Evolutionary conservation across 2,329 filamentous ascomycete species (phyloP).

Genomic region (Colletotrichum somersetense): DNA sequence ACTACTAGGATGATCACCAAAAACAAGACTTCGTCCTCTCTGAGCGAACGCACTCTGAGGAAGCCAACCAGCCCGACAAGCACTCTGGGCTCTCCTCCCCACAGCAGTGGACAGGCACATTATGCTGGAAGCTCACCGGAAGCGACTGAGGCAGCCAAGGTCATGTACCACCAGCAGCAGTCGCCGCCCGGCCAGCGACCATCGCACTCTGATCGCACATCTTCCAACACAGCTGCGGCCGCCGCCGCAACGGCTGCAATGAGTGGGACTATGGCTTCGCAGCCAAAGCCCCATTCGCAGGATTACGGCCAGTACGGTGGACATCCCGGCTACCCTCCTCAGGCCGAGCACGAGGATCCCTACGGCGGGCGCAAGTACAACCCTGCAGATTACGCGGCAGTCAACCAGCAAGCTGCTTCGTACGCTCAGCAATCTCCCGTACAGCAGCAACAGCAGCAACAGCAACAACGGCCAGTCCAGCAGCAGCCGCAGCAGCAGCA

Average conservation of each 20-base stretch:
- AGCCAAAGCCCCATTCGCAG: conserved; percentile 46
- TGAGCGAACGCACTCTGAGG: conserved; percentile 77
- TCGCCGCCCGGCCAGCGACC: conserved; percentile 61
- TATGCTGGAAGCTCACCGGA: conserved; percentile 55
- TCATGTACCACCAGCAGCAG: conserved; percentile 68
- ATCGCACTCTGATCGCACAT: conserved; percentile 65
- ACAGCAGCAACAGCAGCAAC: conserved; percentile 53
- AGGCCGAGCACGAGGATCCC: conserved; percentile 44
- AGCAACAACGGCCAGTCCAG: conserved; percentile 51
- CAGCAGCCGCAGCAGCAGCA: conserved; percentile 46
- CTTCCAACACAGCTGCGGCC: conserved; percentile 65
- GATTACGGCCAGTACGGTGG: conserved; percentile 53
- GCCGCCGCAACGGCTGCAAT: conserved; percentile 70
- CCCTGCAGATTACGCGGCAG: conserved; percentile 79
- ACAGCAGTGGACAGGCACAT: conserved; percentile 41
- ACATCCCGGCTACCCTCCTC: conserved; percentile 45
- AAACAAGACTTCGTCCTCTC: conserved; percentile 63
- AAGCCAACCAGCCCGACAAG: conserved; percentile 61
- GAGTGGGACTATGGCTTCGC: conserved; percentile 60
- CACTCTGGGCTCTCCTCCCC: conserved; percentile 49
- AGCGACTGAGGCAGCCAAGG: conserved; percentile 73
- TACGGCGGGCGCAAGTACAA: conserved; percentile 76
- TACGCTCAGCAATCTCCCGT: conserved; percentile 52
- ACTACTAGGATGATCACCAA: conserved; percentile 79
- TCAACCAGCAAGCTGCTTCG: conserved; percentile 67